Conservation (phyloP, 1,139 yeast genomes). For the Zygoascus meyerae region DNA sequence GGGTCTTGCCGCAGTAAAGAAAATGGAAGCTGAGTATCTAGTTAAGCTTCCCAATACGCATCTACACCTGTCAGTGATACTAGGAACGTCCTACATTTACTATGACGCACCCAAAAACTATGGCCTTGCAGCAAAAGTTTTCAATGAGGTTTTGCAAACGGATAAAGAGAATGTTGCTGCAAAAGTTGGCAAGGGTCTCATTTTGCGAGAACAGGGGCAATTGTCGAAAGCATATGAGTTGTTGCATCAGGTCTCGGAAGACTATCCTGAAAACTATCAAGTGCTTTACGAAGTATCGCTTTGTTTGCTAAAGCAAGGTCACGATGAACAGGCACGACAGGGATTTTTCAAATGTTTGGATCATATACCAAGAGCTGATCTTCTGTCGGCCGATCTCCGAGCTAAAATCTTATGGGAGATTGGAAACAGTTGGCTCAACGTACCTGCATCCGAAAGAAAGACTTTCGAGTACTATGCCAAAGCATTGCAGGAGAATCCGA, state of each 20-base stretch:
- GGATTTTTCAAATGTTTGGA: conserved; percentile 44
- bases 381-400: conserved; percentile 48
- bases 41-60: conserved; percentile 47
- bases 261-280: conserved; percentile 49
- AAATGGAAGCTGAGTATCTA: conserved; percentile 37
- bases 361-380: conserved; percentile 43
- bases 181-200: conserved; percentile 74
- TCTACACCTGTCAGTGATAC: conserved; percentile 54
- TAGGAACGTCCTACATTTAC: conserved; percentile 76
- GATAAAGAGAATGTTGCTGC: conserved; percentile 56
- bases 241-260: conserved; percentile 46
- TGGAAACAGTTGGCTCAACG: conserved; percentile 49
- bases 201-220: conserved; percentile 60
- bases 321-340: conserved; percentile 50
- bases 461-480: conserved; percentile 54
- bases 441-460: conserved; percentile 20
- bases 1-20: conserved; percentile 51
- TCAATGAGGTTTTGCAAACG: conserved; percentile 51
- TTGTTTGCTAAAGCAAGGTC: conserved; percentile 59
- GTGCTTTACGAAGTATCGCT: conserved; percentile 73
- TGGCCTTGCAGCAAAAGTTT: conserved; percentile 64
- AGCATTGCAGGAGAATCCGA: conserved; percentile 58
- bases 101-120: conserved; percentile 88
- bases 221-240: conserved; percentile 48
- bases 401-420: conserved; percentile 67